A percentile compares a stretch with the other conserved stretches of the same genome.
Evolutionary conservation across 2,329 filamentous ascomycete genomes (phyloP).

Genomic region (Pseudophaeomoniella oleicola): DNA sequence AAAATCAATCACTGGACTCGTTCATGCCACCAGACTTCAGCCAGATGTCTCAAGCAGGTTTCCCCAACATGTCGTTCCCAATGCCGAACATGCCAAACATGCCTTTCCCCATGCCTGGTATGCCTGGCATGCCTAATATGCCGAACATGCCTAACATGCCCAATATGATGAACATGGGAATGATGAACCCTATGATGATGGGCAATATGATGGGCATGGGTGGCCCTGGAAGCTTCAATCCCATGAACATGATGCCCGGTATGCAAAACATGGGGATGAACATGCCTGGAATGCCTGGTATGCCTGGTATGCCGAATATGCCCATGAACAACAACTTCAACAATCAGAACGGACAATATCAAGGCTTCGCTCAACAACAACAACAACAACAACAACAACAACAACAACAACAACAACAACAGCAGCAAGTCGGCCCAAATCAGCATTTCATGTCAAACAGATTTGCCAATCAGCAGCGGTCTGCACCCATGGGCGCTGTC

Average conservation of each 20-base stretch:
- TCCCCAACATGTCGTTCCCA: slow-evolving; percentile 5
- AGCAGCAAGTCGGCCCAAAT: slow-evolving; percentile 6
- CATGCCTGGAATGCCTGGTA: slow-evolving; percentile 19
- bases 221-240: slow-evolving; percentile 15
- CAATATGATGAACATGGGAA: slow-evolving; percentile 9
- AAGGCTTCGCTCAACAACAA: slow-evolving; percentile 14
- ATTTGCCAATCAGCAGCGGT: slow-evolving; percentile 27
- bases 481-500: slow-evolving; percentile 43
- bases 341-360: slow-evolving; percentile 4
- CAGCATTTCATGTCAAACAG: slow-evolving; percentile 6
- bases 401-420: not conserved
- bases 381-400: slow-evolving; percentile 16
- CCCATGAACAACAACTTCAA: slow-evolving; percentile 5
- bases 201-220: slow-evolving; percentile 35
- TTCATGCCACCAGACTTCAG: slow-evolving; percentile 12
- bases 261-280: slow-evolving; percentile 7
- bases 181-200: slow-evolving; percentile 16
- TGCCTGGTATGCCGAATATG: slow-evolving; percentile 9
- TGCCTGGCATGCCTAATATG: slow-evolving; percentile 4
- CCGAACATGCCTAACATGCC: slow-evolving; percentile 4
- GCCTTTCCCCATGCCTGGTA: slow-evolving; percentile 3
- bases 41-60: slow-evolving; percentile 12
- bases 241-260: slow-evolving; percentile 16
- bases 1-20: not conserved
- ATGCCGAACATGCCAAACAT: slow-evolving; percentile 5